Base-by-base conservation (phyloP, 1,139 yeast species). In the Suhomyces bolitotheri region DNA sequence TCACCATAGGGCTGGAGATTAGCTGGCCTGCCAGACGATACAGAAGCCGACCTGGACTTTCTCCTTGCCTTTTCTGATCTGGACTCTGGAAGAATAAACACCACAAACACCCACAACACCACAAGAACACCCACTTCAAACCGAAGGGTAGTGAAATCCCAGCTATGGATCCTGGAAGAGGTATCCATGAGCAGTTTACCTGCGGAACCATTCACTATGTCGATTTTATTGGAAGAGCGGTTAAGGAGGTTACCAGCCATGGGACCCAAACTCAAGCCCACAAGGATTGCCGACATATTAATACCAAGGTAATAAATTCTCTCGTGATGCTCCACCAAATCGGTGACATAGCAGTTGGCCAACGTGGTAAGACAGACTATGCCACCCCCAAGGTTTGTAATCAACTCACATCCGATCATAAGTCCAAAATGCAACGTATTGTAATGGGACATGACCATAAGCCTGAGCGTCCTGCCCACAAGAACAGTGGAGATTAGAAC, bases 211-310 rank as follows among this genome's bases (percentile, higher is more conserved):
- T 17, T 6, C 6, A 17, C 8, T 7, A 8, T 6, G 20, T 17
- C 8, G 20, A 27, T 14, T 9, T 33, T 32, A n/a, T 25, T 23
- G 7, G 40, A 31, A 15, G 16, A 22, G 8, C 34, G 22, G 19
- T 29, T 35, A 12, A 41, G 31, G 17, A 65, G 38, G 36, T 81
- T 77, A 1, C 86, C 85, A 2, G 72, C 37, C 22, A 78, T 40
- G 0, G 95, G 94, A 1, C 92, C 92, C 11, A 73, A 17, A 1
- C 83, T 80, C 43, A 80, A 53, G 0, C 90, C 90, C 4, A 71
- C 63, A 49, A 73, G 82, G 40, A 82, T 51, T 16, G 76, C 60
- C 0, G 89, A 87, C 37, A 73, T 66, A 20, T 75, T 59, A 23
- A 74, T 56, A 0, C 89, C 87, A 43, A 84, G 62, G 2, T 72